Conservation (phyloP, 2,329 filamentous ascomycete genomes). For the Cryphonectria japonica region DNA sequence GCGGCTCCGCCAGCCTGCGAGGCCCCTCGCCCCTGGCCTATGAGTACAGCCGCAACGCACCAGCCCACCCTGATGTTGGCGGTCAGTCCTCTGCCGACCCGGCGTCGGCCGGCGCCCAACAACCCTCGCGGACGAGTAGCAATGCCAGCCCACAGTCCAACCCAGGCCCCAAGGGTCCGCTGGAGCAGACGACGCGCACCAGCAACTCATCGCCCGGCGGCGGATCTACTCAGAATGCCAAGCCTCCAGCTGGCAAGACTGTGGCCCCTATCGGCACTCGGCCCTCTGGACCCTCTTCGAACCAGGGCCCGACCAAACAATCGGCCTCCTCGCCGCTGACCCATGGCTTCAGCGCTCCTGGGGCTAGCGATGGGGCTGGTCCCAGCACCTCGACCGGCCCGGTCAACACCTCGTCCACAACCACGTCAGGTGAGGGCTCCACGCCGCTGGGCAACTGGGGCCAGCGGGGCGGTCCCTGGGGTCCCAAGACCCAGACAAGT, state of each 20-base stretch:
- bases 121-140: constrained; percentile 76
- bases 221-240: constrained; percentile 70
- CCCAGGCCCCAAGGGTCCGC: constrained; percentile 62
- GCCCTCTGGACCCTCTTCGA: constrained; percentile 59
- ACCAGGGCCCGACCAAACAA: constrained; percentile 64
- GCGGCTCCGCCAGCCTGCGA: constrained; percentile 66
- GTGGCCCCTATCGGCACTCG: constrained; percentile 95
- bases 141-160: constrained; percentile 81
- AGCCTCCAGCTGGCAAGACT: constrained; percentile 58
- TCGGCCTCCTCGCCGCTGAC: constrained; percentile 89
- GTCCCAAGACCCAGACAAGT: constrained; percentile 71
- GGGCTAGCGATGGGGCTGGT: constrained; percentile 50
- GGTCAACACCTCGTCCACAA: constrained; percentile 56
- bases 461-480: constrained; percentile 74
- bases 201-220: constrained; percentile 80
- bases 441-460: constrained; percentile 37
- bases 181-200: constrained; percentile 74
- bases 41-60: constrained; percentile 58
- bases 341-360: constrained; percentile 66
- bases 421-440: constrained; percentile 48
- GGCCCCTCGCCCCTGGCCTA: constrained; percentile 81
- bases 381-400: constrained; percentile 54
- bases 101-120: constrained; percentile 49
- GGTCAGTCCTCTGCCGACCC: constrained; percentile 48
- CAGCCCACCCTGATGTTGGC: constrained; percentile 55